Percentiles rank a stretch among this genome's conserved stretches.
phyloP scores from a whole-genome alignment of 306 rosid species.

The Rubus idaeus region DNA sequence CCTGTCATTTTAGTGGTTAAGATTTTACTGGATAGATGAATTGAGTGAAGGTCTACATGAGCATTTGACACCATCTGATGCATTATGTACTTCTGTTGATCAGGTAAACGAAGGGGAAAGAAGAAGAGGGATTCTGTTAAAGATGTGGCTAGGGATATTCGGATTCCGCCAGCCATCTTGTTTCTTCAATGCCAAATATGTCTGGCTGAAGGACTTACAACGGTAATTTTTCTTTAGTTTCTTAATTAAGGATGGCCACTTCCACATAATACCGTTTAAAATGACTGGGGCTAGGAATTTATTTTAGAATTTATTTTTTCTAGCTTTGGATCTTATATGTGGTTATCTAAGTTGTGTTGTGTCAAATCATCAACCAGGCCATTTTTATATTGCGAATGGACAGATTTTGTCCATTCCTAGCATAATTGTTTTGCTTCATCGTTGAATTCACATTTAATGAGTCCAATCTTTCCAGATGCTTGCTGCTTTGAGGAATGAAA shows the following conservation, averaged over 20 bases:
- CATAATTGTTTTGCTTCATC: slow-evolving; percentile 22
- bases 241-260: slow-evolving; percentile 17
- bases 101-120: slow-evolving; percentile 80
- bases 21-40: not conserved
- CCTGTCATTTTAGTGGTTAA: not conserved
- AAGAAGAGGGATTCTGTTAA: slow-evolving; percentile 68
- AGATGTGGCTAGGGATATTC: slow-evolving; percentile 60
- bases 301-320: not conserved
- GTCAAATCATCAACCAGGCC: slow-evolving; percentile 13
- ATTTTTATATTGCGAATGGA: slow-evolving; percentile 1
- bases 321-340: not conserved
- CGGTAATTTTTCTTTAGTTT: slow-evolving; percentile 54
- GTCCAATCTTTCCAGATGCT: slow-evolving; percentile 67
- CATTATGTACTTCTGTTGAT: slow-evolving; percentile 29
- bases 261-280: slow-evolving; percentile 17
- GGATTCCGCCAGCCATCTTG: slow-evolving; percentile 69
- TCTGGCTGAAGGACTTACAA: slow-evolving; percentile 86
- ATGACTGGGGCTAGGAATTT: not conserved
- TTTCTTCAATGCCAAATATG: slow-evolving; percentile 90
- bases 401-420: slow-evolving; percentile 14
- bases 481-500: slow-evolving; percentile 81
- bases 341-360: not conserved
- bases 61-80: slow-evolving; percentile 16
- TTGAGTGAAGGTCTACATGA: not conserved
- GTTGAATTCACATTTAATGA: slow-evolving; percentile 16